Evolutionary conservation across 441 rosid genomes (phyloP).

Genomic region (Populus hybrid): DNA sequence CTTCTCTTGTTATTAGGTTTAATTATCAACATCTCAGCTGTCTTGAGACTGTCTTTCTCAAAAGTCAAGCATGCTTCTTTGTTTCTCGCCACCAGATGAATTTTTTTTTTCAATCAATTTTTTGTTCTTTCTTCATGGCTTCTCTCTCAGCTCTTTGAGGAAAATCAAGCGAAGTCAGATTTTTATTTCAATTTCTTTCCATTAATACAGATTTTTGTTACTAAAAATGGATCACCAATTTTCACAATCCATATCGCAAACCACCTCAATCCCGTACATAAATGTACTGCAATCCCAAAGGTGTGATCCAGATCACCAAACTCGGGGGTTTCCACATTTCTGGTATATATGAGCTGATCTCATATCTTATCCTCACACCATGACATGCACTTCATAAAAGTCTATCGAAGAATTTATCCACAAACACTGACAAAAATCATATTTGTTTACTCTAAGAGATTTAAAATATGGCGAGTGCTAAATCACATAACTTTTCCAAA

Average conservation of each 20-base stretch:
- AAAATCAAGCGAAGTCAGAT: background rate
- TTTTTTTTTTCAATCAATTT: background rate
- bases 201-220: background rate
- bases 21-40: background rate
- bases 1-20: background rate
- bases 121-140: background rate
- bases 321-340: background rate
- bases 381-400: background rate
- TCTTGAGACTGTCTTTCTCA: background rate
- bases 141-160: background rate
- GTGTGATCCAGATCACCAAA: background rate
- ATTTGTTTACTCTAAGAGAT: background rate
- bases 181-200: background rate
- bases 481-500: background rate
- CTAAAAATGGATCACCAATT: background rate
- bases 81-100: background rate
- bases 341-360: background rate
- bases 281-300: background rate
- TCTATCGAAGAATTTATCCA: background rate
- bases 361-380: background rate
- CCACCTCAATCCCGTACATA: background rate
- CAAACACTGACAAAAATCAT: background rate
- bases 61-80: background rate
- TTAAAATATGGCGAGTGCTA: background rate
- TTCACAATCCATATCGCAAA: background rate